phyloP scores from a whole-genome alignment of 345 rosid species.

The Salix viminalis region DNA sequence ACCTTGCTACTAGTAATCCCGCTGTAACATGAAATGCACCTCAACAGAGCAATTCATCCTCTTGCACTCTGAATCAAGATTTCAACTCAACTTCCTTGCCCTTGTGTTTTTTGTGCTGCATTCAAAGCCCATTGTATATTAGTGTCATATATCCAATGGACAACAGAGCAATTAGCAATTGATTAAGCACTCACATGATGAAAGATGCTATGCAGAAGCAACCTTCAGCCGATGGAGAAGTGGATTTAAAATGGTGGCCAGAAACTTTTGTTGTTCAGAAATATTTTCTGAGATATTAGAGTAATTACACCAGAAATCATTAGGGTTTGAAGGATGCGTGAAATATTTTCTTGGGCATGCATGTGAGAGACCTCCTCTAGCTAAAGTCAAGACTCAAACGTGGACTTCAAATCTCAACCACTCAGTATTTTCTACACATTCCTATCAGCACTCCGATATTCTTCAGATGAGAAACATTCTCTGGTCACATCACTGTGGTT shows the following conservation, averaged over 20 bases:
- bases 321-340: constrained; percentile 37
- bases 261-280: constrained; percentile 25
- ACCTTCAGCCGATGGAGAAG: constrained; percentile 15
- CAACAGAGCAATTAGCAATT: background rate
- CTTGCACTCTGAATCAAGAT: background rate
- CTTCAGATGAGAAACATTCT: background rate
- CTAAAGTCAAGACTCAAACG: constrained; percentile 34
- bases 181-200: constrained; percentile 48
- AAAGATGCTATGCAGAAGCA: constrained; percentile 32
- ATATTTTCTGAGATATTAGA: constrained; percentile 26
- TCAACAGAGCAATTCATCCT: background rate
- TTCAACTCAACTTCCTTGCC: background rate
- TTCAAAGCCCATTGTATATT: background rate
- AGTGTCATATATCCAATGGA: background rate
- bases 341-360: constrained; percentile 13
- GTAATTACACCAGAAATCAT: constrained; percentile 53
- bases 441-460: background rate
- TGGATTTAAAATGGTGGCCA: constrained; percentile 29
- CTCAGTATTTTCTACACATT: background rate
- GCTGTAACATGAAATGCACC: background rate
- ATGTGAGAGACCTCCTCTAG: constrained; percentile 30
- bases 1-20: background rate
- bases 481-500: background rate
- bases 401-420: constrained; percentile 1
- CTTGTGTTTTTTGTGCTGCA: constrained; percentile 3